Percentiles rank a stretch among this genome's conserved stretches.
phyloP scores from a whole-genome alignment of 345 rosid species.

The Nasturtium officinale region DNA sequence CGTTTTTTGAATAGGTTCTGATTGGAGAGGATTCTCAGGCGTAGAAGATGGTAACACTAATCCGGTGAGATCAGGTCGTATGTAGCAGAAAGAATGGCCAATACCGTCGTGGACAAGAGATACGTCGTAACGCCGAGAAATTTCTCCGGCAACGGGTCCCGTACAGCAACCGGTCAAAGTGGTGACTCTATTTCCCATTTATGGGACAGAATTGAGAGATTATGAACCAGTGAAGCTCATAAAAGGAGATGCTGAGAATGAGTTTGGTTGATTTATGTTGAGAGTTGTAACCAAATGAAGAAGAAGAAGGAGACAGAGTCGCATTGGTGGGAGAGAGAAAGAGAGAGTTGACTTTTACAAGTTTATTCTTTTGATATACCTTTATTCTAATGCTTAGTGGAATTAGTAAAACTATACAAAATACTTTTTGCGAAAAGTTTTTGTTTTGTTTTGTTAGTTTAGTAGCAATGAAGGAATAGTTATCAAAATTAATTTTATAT shows the following conservation, averaged over 20 bases:
- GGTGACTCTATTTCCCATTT: conserved; percentile 75
- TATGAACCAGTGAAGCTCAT: conserved; percentile 23
- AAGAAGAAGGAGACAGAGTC: conserved; percentile 24
- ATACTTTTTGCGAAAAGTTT: conserved; percentile 20
- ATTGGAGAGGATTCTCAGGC: conserved; percentile 56
- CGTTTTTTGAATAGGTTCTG: conserved; percentile 28
- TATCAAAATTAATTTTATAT: not conserved
- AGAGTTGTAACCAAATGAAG: conserved; percentile 24
- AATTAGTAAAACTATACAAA: conserved; percentile 38
- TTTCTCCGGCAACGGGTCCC: conserved; percentile 56
- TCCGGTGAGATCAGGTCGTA: conserved; percentile 56
- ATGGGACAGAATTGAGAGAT: not conserved
- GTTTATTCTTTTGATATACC: conserved; percentile 30
- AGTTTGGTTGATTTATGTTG: conserved; percentile 31
- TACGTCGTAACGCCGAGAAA: conserved; percentile 61
- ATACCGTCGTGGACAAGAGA: conserved; percentile 57
- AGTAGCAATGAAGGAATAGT: not conserved
- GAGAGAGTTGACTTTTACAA: conserved; percentile 50
- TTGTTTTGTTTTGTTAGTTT: conserved; percentile 8
- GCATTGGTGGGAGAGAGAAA: conserved; percentile 17
- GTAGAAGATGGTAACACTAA: conserved; percentile 37
- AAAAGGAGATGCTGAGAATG: conserved; percentile 16
- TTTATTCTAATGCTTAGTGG: conserved; percentile 46
- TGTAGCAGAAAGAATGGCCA: conserved; percentile 89
- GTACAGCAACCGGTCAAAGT: conserved; percentile 61